Conservation (phyloP, 805 yeast species). For the Ogataea polymorpha region DNA sequence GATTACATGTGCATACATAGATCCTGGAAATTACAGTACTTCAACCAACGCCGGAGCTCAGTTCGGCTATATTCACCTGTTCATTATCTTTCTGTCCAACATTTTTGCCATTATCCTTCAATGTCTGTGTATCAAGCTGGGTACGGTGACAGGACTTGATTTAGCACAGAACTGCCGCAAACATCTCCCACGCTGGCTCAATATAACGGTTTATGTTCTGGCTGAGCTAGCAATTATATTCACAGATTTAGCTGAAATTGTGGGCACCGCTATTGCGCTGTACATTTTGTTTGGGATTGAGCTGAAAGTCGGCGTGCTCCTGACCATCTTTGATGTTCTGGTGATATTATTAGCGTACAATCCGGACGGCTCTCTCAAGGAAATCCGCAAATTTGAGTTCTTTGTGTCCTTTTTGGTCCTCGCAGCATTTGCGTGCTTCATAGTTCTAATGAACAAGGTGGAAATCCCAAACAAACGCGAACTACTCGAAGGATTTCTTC, state of each 20-base stretch:
- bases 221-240: constrained; percentile 89
- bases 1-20: constrained; percentile 89
- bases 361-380: constrained; percentile 71
- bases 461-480: constrained; percentile 49
- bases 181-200: constrained; percentile 66
- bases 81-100: constrained; percentile 73
- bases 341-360: constrained; percentile 74
- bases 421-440: constrained; percentile 74
- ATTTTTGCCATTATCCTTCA: constrained; percentile 81
- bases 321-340: constrained; percentile 81
- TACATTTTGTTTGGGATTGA: constrained; percentile 77
- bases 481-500: constrained; percentile 67
- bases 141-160: constrained; percentile 87
- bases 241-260: constrained; percentile 91
- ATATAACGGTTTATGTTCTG: constrained; percentile 57
- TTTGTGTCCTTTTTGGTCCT: constrained; percentile 70
- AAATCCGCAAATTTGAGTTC: constrained; percentile 73
- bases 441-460: constrained; percentile 61
- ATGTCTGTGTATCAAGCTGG: constrained; percentile 77
- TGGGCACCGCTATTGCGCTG: constrained; percentile 86
- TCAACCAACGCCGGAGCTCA: constrained; percentile 87
- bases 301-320: constrained; percentile 65
- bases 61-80: constrained; percentile 68
- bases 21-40: constrained; percentile 91
- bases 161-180: constrained; percentile 79